Evolutionary conservation across 2,329 filamentous ascomycete genomes (phyloP).

Genomic region (Alternaria gansuensis): DNA sequence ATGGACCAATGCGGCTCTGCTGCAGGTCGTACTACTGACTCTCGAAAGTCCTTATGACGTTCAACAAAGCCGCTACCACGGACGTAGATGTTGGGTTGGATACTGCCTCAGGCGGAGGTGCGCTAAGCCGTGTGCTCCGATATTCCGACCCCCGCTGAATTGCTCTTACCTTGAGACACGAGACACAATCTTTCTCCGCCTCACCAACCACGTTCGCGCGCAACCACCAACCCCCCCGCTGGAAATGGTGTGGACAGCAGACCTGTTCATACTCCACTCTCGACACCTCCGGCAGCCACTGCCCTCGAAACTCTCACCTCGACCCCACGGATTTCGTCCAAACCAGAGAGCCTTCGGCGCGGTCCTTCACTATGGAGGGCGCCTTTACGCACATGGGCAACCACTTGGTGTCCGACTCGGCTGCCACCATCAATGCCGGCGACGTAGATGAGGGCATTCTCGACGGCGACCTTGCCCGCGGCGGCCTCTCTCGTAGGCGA

Average conservation of each 20-base stretch:
- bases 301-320: constrained; percentile 15
- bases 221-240: constrained; percentile 15
- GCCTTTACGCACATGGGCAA: constrained; percentile 90
- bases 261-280: constrained; percentile 6
- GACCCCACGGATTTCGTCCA: constrained; percentile 15
- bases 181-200: constrained; percentile 31
- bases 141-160: constrained; percentile 20
- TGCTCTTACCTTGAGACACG: constrained; percentile 15
- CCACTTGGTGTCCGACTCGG: constrained; percentile 83
- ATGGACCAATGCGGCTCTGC: constrained; percentile 25
- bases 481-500: constrained; percentile 67
- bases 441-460: constrained; percentile 86
- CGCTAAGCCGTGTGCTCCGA: constrained; percentile 19
- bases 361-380: constrained; percentile 71
- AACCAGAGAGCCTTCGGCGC: constrained; percentile 12
- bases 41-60: constrained; percentile 1
- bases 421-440: constrained; percentile 86
- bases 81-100: neutral
- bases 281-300: constrained; percentile 9
- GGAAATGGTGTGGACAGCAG: constrained; percentile 42
- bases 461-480: constrained; percentile 68
- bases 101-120: no score
- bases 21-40: constrained; percentile 10
- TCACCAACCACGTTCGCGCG: constrained; percentile 29
- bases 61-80: neutral